Base-by-base conservation (phyloP, 257 asterid species). In the Lycium barbarum region DNA sequence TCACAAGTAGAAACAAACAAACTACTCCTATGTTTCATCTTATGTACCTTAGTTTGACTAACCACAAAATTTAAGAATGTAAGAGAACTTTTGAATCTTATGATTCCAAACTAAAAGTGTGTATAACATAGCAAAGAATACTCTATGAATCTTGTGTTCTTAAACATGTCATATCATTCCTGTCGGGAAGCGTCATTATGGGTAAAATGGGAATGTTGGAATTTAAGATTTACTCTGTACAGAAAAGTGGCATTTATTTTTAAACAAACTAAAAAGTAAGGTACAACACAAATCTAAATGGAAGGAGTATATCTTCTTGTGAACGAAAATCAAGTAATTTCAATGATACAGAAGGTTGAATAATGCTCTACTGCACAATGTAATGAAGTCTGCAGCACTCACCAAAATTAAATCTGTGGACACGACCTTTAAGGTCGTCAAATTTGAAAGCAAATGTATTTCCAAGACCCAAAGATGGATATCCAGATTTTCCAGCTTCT, bases 371-470 rank as follows among this genome's bases (percentile, higher is more conserved):
- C 15, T 76, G 63, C 26, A 26, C 82, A 76, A 26, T 76, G 45
- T 53, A 76, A 26, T 76, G 58, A 76, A 74, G 45, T 51, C 82
- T 76, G 68, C 65, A 86, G 83, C 38, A 89, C 97, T 91, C 87
- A 94, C 99, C 97, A 84, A 88, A 93, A 89, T 86, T 93, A 85
- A 96, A 92, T 87, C 99, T 90, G 88, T 94, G 98, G 57, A 94
- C 91, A 67, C 90, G 98, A 83, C 94, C 93, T 83, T 89, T 92
- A 22, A 43, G 89, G 89, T 96, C 99, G 89, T 88, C 90, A 83
- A 96, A 96, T 90, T 96, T 96, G 89, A 93, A 96, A 84, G 92
- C 84, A 87, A 93, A 93, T 81, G 91, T 86, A 92, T 91, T 93
- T 88, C 93, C 99, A 84, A 90, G 98, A 84, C 97, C 95, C 81